Base-by-base conservation (phyloP, 1,284 basidiomycete species). In the Cystobasidium pallidum region DNA sequence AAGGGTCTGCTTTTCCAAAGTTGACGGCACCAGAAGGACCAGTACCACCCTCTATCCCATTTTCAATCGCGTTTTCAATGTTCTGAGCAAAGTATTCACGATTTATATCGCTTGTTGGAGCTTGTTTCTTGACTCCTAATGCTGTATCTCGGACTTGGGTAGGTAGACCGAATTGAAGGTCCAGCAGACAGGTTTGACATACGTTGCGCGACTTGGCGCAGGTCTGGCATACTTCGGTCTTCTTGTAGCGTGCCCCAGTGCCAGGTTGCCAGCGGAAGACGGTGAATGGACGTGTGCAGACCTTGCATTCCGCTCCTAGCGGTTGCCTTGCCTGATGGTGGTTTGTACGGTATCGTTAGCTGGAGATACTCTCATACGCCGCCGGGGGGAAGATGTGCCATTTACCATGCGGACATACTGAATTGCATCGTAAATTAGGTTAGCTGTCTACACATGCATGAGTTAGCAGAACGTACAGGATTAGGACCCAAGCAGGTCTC, bases 201-300 rank as follows among this genome's bases (percentile, higher is more conserved):
- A 96, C 91, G 79, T 99, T 97, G 85, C 98, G 97, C 78, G 97
- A 90, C 84, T 97, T 99, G 45, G 95, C 92, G 78, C 96, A 99
- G 0, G 96, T 98, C 80, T 96, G 94, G 83, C 96, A 99, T 76
- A 99, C 89, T 75, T 98, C 95, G 3, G 96, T 99, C 77, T 93
- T 92, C 84, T 99, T 99, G 87, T 89, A 96, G 49, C 96, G 88
- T 80, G 89, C 90, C 51, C 94, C 95, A 17, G 82, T 79, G 63
- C 96, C 96, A 1, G 96, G 94, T 78, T 97, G 95, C 96, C 96
- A 99, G 57, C 94, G 89, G 82, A 99, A 99, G 76, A 98, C 91
- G 83, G 96, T 6, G 94, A 82, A 74, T 68, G 80, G 90, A 54
- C 94, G 87, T 15, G 92, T 92, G 79, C 96, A 99, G 74, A 96